phyloP scores from a whole-genome alignment of 768 basidiomycete species.

The Boletus pseudo-olivaceus region DNA sequence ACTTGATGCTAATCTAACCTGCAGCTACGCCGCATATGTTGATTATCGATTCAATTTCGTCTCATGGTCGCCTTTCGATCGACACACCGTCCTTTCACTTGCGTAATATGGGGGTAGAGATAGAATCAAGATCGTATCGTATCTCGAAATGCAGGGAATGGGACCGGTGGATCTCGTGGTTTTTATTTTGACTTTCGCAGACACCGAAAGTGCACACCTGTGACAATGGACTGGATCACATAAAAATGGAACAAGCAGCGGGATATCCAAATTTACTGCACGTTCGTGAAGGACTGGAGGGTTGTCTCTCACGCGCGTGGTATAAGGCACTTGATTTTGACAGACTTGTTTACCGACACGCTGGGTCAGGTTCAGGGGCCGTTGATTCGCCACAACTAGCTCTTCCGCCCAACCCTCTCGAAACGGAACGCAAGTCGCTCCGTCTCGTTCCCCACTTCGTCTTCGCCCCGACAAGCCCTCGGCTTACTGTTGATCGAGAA shows the following conservation, averaged over 20 bases:
- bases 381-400: background rate
- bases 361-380: background rate
- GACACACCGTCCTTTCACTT: background rate
- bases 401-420: background rate
- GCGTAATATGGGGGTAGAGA: background rate
- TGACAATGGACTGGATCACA: background rate
- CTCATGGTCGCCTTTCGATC: background rate
- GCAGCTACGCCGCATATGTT: no score
- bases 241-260: no score
- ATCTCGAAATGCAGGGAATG: background rate
- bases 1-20: no score
- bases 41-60: background rate
- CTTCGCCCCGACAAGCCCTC: background rate
- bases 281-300: background rate
- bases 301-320: background rate
- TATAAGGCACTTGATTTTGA: background rate
- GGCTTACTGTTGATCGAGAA: background rate
- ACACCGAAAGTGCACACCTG: background rate
- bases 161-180: background rate
- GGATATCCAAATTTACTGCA: background rate
- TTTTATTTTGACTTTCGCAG: background rate
- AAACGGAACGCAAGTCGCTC: background rate
- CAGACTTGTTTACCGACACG: background rate
- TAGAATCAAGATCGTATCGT: background rate
- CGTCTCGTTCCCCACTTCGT: background rate